Evolutionary conservation across 2,329 filamentous ascomycete species (phyloP).

Genomic region (Botrytis medusae): DNA sequence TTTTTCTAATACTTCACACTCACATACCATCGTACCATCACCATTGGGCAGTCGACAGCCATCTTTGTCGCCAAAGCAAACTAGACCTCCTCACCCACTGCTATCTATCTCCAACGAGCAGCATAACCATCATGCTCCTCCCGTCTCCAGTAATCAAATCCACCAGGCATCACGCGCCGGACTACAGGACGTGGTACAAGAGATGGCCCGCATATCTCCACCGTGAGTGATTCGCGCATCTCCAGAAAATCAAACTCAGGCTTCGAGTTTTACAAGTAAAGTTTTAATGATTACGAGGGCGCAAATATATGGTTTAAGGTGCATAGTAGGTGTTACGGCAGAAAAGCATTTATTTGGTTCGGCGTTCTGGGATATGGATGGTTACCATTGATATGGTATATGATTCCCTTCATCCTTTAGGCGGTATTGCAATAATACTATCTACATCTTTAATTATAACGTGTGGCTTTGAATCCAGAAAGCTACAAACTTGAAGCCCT

Average conservation of each 20-base stretch:
- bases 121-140: constrained; percentile 24
- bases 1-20: constrained; percentile 34
- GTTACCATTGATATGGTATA: constrained; percentile 29
- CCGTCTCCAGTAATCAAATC: constrained; percentile 18
- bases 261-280: background rate
- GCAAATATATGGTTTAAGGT: constrained; percentile 27
- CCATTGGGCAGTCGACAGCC: constrained; percentile 39
- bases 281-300: constrained; percentile 34
- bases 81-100: constrained; percentile 27
- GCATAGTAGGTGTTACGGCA: constrained; percentile 28
- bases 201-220: constrained; percentile 30
- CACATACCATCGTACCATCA: constrained; percentile 38
- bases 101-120: constrained; percentile 23
- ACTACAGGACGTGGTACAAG: constrained; percentile 25
- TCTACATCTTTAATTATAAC: constrained; percentile 33
- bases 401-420: constrained; percentile 27
- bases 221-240: constrained; percentile 4
- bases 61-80: constrained; percentile 39
- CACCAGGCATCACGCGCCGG: constrained; percentile 30
- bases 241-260: background rate
- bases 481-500: constrained; percentile 24
- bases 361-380: constrained; percentile 12
- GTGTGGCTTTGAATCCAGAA: constrained; percentile 20
- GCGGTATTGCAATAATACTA: constrained; percentile 21
- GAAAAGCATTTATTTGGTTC: constrained; percentile 27